Evolutionary conservation across 2,329 filamentous ascomycete species (phyloP).

Genomic region (Curvularia eragrostidis): DNA sequence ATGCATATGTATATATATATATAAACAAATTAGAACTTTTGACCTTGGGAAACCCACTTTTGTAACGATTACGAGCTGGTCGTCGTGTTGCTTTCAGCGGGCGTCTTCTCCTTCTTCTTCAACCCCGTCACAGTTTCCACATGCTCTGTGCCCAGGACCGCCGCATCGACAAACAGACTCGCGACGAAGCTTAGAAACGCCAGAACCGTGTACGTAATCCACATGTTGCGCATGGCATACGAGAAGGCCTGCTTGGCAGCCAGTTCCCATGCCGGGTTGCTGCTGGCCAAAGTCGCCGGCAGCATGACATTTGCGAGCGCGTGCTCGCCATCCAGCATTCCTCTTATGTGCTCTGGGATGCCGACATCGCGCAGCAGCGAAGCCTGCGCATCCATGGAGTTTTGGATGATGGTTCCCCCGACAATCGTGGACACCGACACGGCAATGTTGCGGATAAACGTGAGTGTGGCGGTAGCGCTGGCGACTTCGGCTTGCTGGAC

Average conservation of each 20-base stretch:
- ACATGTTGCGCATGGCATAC: constrained; percentile 55
- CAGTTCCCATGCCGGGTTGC: constrained; percentile 52
- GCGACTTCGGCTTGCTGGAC: constrained; percentile 60
- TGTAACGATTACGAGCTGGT: background rate
- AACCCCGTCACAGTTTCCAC: constrained; percentile 57
- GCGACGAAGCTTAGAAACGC: constrained; percentile 48
- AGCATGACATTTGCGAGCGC: constrained; percentile 67
- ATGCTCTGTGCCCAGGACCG: constrained; percentile 53
- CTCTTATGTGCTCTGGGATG: constrained; percentile 58
- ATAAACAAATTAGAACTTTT: background rate
- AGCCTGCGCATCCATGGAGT: constrained; percentile 66
- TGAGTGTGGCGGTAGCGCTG: constrained; percentile 60
- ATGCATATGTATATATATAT: background rate
- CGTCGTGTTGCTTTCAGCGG: background rate
- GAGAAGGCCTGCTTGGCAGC: constrained; percentile 54
- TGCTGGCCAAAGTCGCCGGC: constrained; percentile 55
- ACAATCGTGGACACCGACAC: constrained; percentile 58
- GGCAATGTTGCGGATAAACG: constrained; percentile 56
- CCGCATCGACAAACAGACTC: constrained; percentile 49
- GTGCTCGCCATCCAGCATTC: constrained; percentile 61
- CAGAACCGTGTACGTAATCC: constrained; percentile 56
- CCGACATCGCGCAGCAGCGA: constrained; percentile 54
- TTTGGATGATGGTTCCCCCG: constrained; percentile 60
- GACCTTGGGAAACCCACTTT: background rate
- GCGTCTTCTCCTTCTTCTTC: constrained; percentile 37